Base-by-base conservation (phyloP, 1,284 basidiomycete genomes). In the Pseudozyma sp. region DNA sequence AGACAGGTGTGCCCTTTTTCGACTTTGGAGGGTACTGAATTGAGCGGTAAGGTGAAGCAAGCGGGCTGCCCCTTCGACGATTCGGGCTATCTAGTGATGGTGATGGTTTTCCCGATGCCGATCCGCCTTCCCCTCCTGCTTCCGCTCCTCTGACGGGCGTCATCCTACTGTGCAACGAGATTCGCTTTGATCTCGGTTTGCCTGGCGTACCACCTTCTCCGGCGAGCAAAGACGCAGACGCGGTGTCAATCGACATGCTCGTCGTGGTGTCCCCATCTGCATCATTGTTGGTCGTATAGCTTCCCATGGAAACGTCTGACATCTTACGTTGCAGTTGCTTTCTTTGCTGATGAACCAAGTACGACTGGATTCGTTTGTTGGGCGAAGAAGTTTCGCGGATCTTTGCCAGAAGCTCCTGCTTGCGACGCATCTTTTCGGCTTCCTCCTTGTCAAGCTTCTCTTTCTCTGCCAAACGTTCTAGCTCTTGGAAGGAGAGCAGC, bases 401-500 rank as follows among this genome's bases (percentile, higher is more conserved):
- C 61, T 74, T 74, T 11, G 71, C 71, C 11, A 74, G 55, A 25
- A 74, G 18, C 43, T 69, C 71, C n/a, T 69, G 71, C 59, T 65
- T 74, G 19, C 65, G 53, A 34, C 53, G 53, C 63, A 74, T 68
- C 52, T 69, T 68, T 36, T 70, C 71, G 2, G 60, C 70, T 42
- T 70, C 71, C 42, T 64, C 71, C 39, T 68, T 63, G 21, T 67
- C 60, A 34, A 52, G 54, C 47, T 35, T 55, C 14, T 79, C 69
- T 34, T 58, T 59, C 47, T 76, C 77, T 0, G 57, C 55, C 6
- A 70, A 48, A 11, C 78, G 55, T 39, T 79, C 78, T 6, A 59
- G 49, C 43, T 83, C 76, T 50, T 83, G 81, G 59, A 73, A 80
- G 1, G 65, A 59, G 5, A 83, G 64, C 14, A 70, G 60, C 57